phyloP scores from a whole-genome alignment of 352 stramenopile species.

The Globisporangium irregulare region DNA sequence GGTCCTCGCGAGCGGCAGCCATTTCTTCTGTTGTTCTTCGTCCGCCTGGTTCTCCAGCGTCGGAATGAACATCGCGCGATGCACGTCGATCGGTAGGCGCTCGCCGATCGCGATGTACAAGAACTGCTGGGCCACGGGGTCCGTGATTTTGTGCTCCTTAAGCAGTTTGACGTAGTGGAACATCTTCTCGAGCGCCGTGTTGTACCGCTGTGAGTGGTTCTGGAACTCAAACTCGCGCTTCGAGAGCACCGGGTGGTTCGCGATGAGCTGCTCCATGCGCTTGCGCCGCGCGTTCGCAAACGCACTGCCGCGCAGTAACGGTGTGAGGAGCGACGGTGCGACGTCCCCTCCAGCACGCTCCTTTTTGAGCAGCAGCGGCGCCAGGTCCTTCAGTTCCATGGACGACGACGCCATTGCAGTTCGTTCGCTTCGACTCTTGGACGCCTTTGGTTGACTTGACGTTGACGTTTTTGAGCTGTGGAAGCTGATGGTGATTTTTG shows the following conservation, averaged over 20 bases:
- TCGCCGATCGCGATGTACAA: conserved; percentile 48
- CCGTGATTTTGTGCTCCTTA: conserved; percentile 27
- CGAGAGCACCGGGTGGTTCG: conserved; percentile 36
- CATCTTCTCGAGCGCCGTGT: conserved; percentile 30
- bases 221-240: conserved; percentile 42
- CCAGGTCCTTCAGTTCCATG: conserved; percentile 23
- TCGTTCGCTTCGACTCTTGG: not conserved
- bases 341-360: conserved; percentile 21
- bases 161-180: conserved; percentile 43
- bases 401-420: not conserved
- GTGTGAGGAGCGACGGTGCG: conserved; percentile 7
- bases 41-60: conserved; percentile 68
- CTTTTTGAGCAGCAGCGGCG: conserved; percentile 20
- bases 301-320: conserved; percentile 14
- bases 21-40: conserved; percentile 54
- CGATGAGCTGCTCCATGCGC: conserved; percentile 9
- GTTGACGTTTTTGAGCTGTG: too few relatives aligned
- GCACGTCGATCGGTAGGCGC: conserved; percentile 46
- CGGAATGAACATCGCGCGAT: conserved; percentile 64
- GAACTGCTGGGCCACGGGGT: conserved; percentile 32
- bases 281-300: conserved; percentile 16
- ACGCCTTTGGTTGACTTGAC: not conserved
- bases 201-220: conserved; percentile 42
- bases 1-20: conserved; percentile 56
- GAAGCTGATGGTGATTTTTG: not conserved